Base-by-base conservation (phyloP, 805 yeast species). In the Hanseniaspora nectarophila region DNA sequence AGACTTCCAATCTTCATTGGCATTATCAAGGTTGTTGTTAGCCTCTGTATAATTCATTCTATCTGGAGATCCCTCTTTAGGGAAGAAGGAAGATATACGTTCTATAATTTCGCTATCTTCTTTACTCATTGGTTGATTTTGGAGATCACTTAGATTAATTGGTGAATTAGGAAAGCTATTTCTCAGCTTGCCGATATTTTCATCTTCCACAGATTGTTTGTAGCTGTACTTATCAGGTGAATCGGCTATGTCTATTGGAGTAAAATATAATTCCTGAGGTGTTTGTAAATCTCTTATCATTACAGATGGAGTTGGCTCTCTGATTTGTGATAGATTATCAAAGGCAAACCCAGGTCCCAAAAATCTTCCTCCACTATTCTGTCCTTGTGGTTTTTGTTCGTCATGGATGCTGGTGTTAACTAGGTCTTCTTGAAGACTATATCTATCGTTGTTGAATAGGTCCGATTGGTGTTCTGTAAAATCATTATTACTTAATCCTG, bases 1-100 rank as follows among this genome's bases (percentile, higher is more conserved):
- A 26, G 82, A 74, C 61, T 82, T 80, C 63, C 75, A 71, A 54
- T 81, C 85, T 0, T 39, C 45, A 13, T 40, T 32, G n/a, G 12
- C 82, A 66, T 2, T 73, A 6, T 38, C 23, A 5, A 18, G 26
- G 18, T 15, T 38, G 12, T n/a, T n/a, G 2, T 38, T n/a, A 23
- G 24, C 8, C 7, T 29, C 7, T 23, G 26, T 31, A 33, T 31
- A 7, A 7, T 32, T 33, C 33, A 23, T 31, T 16, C 4, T 23
- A 7, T 47, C 51, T 18, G 45, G 32, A 2, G 40, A 21, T n/a
- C 16, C 26, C 16, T 24, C 29, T 9, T 23, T 29, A 7, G 53
- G 45, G 28, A 34, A 33, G 10, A 34, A 48, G 5, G 40, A 32
- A 10, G 34, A 31, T 12, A 48, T 39, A 8, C 35, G 26, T 42